phyloP scores from a whole-genome alignment of 768 basidiomycete genomes.

The Mycena vulgaris region DNA sequence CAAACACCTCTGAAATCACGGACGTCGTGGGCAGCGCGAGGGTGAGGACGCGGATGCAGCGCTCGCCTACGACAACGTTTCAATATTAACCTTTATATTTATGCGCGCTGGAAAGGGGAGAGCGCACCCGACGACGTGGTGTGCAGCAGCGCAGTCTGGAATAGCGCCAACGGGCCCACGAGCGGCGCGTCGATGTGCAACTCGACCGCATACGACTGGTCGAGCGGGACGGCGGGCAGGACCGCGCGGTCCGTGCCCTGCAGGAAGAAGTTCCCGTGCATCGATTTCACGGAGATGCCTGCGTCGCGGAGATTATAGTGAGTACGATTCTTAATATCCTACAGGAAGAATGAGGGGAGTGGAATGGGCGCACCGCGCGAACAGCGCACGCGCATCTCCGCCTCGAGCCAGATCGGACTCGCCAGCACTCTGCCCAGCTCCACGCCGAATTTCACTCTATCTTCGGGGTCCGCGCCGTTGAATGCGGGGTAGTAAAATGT shows the following conservation, averaged over 20 bases:
- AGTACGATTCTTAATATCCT: too few species aligned
- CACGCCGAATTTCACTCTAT: slow-evolving; percentile 71
- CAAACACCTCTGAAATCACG: slow-evolving; percentile 70
- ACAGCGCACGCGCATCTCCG: slow-evolving; percentile 79
- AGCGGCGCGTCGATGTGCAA: slow-evolving; percentile 70
- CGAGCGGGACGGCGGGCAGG: slow-evolving; percentile 67
- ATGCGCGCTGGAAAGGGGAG: too few species aligned
- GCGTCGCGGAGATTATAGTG: too few species aligned
- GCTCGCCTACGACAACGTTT: slow-evolving; percentile 61
- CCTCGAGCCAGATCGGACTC: slow-evolving; percentile 74
- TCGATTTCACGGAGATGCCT: slow-evolving; percentile 61
- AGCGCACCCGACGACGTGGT: slow-evolving; percentile 56
- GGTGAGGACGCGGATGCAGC: slow-evolving; percentile 74
- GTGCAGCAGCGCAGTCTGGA: slow-evolving; percentile 71
- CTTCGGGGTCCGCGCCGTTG: slow-evolving; percentile 72
- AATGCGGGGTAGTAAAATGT: slow-evolving; percentile 82
- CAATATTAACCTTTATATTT: too few species aligned
- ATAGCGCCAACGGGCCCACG: slow-evolving; percentile 62
- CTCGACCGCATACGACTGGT: slow-evolving; percentile 72
- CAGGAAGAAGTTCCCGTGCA: slow-evolving; percentile 76
- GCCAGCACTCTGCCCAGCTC: slow-evolving; percentile 76
- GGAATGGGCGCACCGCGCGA: slow-evolving; percentile 64
- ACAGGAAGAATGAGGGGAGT: too few species aligned
- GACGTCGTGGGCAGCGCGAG: slow-evolving; percentile 72
- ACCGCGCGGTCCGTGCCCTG: slow-evolving; percentile 71